Conservation (phyloP, 2,329 filamentous ascomycete species). For the Annulohypoxylon truncatum region DNA sequence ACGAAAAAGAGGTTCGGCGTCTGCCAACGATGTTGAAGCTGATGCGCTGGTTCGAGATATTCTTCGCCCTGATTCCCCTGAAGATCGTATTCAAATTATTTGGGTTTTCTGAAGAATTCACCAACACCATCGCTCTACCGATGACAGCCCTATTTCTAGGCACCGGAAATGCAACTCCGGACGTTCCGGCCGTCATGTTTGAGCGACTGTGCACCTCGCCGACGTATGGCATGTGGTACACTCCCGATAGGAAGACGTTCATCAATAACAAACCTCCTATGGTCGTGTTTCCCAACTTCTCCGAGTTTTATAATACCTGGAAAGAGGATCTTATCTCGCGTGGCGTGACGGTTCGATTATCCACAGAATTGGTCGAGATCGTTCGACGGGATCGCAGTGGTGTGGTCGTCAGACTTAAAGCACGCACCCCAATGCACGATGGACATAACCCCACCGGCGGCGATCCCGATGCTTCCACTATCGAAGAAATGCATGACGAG, state of each 20-base stretch:
- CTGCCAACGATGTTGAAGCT: conserved; percentile 63
- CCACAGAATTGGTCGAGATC: conserved; percentile 63
- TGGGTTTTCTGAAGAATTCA: conserved; percentile 50
- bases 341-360: conserved; percentile 64
- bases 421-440: conserved; percentile 50
- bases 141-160: conserved; percentile 54
- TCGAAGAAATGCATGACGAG: conserved; percentile 71
- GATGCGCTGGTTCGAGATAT: conserved; percentile 63
- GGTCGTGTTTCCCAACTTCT: conserved; percentile 68
- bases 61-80: conserved; percentile 64
- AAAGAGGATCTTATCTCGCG: conserved; percentile 59
- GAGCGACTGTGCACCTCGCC: conserved; percentile 54
- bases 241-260: conserved; percentile 49
- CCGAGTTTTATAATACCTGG: conserved; percentile 66
- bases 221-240: conserved; percentile 70
- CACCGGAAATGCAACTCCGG: conserved; percentile 51
- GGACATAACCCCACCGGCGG: conserved; percentile 49
- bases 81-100: conserved; percentile 49
- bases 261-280: conserved; percentile 64
- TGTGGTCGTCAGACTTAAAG: conserved; percentile 60
- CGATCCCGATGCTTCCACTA: conserved; percentile 52
- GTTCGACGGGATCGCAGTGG: conserved; percentile 61
- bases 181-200: conserved; percentile 51
- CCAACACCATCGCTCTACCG: conserved; percentile 48
- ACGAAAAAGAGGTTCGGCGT: conserved; percentile 61